Evolutionary conservation across 2,329 filamentous ascomycete species (phyloP).

Genomic region (Talaromyces sp.): DNA sequence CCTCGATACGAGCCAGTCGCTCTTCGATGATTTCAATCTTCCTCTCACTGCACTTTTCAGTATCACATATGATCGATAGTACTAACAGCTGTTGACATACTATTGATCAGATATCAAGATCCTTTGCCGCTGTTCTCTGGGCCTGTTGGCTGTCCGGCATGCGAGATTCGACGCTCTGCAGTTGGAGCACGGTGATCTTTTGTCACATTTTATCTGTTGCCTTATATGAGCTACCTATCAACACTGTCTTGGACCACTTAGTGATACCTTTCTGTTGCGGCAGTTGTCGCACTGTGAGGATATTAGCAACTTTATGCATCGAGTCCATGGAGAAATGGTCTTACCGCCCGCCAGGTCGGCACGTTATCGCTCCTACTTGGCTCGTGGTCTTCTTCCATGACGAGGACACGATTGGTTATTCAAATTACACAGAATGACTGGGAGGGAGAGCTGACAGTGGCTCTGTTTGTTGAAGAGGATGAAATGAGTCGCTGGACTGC

Average conservation of each 20-base stretch:
- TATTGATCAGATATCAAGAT: conserved; percentile 43
- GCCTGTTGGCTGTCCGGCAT: conserved; percentile 38
- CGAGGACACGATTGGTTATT: not conserved
- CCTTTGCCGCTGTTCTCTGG: conserved; percentile 36
- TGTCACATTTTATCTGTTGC: conserved; percentile 41
- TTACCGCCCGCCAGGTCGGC: conserved; percentile 18
- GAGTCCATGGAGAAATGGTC: not conserved
- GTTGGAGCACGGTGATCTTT: conserved; percentile 41
- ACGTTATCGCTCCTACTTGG: conserved; percentile 9
- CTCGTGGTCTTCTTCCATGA: conserved; percentile 7
- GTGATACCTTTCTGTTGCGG: conserved; percentile 19
- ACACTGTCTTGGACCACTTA: not conserved
- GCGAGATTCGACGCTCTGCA: conserved; percentile 36
- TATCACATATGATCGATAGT: not conserved
- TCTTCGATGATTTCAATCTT: conserved; percentile 54
- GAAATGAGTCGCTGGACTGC: not conserved
- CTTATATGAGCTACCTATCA: not conserved
- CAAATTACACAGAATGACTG: not conserved
- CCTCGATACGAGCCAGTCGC: conserved; percentile 49
- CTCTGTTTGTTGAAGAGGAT: not conserved
- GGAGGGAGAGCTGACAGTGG: not conserved
- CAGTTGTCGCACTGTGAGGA: conserved; percentile 20
- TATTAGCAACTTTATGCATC: not conserved
- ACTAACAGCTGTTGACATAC: conserved; percentile 25
- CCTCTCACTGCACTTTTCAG: conserved; percentile 41